Evolutionary conservation across 148 eudicot species (phyloP), one percentile per base, ranked within the genome.

Genomic region (Linanthus parryae): DNA sequence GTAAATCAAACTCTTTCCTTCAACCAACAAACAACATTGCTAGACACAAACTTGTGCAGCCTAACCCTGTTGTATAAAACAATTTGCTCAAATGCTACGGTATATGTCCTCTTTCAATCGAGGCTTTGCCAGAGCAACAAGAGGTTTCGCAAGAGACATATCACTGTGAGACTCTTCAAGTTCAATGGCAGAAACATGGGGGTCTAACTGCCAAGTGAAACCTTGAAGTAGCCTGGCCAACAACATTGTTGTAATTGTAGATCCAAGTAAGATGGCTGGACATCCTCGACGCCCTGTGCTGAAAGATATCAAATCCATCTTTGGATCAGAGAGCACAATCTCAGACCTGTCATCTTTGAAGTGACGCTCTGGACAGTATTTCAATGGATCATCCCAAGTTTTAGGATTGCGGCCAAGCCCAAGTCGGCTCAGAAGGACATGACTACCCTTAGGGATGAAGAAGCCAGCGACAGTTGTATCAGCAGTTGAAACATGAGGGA

Each of bases 201-300:
- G 45, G 11, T 63, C 56, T 8, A 6, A 8, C 4, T 21, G 52
- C 64, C 64, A 70, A 12, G 16, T 54, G 39, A 70, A 70, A 19
- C 61, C 69, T 31, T 70, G 74, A 46, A 70, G 41, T 13, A 70
- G 48, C 52, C 74, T 63, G 22, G 69, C 74, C 13, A 70, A 11
- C 9, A 64, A 56, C 56, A 70, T 63, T 3, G 31, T 44, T 4
- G 69, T 43, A 31, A 64, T 58, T 7, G 65, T 58, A 8, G 69
- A 52, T 19, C 74, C 69, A 7, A 63, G 56, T 4, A 29, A 3
- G 6, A 33, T 22, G 7, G 24, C 49, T 9, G 14, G 16, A 11
- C 49, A 45, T n/a, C 29, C 24, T 1, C 15, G 49, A 27, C 59
- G 44, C 19, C 76, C 64, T 14, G 58, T 54, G 45, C 72, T 46